Conservation (phyloP, 1,139 yeast genomes). For the Taphrina pruni region DNA sequence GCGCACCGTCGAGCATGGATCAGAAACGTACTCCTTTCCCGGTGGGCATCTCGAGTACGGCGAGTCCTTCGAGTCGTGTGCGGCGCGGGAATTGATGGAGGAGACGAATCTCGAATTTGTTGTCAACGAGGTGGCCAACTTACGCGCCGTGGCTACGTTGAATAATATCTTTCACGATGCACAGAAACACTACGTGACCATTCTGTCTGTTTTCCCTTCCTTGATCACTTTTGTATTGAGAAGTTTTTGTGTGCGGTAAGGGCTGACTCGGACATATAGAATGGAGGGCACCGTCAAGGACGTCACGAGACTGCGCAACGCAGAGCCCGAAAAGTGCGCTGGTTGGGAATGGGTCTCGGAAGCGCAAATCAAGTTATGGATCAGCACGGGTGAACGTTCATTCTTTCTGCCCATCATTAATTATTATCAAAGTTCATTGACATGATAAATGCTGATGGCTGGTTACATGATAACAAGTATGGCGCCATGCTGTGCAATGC, state of each 20-base stretch:
- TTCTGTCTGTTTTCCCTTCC: not conserved
- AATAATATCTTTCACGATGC: constrained; percentile 8
- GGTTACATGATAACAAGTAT: too few species aligned
- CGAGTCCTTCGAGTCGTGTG: constrained; percentile 14
- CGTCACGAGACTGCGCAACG: not conserved
- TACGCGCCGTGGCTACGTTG: constrained; percentile 10
- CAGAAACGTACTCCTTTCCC: constrained; percentile 6
- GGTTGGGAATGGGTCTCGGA: constrained; percentile 19
- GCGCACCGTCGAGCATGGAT: constrained; percentile 13
- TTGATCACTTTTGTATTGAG: too few species aligned
- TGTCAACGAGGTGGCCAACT: not conserved
- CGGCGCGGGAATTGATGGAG: constrained; percentile 4
- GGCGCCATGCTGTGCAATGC: constrained; percentile 10
- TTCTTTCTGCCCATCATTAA: constrained; percentile 20
- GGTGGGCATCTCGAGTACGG: constrained; percentile 20
- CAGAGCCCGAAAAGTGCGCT: constrained; percentile 11
- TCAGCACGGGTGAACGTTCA: not conserved
- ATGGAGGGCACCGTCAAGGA: constrained; percentile 15
- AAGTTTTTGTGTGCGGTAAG: too few species aligned
- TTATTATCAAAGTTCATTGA: not conserved
- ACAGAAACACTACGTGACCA: constrained; percentile 17
- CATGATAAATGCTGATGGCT: too few species aligned
- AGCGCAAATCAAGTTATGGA: constrained; percentile 2
- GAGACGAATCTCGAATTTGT: constrained; percentile 6
- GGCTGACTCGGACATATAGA: not conserved